Base-by-base conservation (phyloP, 2,329 filamentous ascomycete genomes). In the Lachnellula willkommii region DNA sequence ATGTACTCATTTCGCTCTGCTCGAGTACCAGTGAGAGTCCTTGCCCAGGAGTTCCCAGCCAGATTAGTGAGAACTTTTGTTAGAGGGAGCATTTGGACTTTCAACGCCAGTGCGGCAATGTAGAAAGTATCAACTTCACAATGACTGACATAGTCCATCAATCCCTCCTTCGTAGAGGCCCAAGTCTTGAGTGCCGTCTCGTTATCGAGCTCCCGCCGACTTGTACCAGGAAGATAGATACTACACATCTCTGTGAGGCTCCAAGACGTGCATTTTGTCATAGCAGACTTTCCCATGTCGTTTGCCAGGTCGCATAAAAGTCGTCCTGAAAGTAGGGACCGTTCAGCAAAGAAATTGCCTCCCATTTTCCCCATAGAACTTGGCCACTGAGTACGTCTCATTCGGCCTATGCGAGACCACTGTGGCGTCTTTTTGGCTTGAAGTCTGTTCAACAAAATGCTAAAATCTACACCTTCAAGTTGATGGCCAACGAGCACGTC, bases 1-100 rank as follows among this genome's bases (percentile, higher is more conserved):
- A 99, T 99, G 79, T 96, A 99, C 74, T 99, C 94, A 74, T 99
- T 99, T 37, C 94, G 89, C 75, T 99, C 94, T 8, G 94, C 94
- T 69, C 94, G 87, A 20, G 94, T 99, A 72, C 94, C 94, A 39
- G 90, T 96, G 42, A 99, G 77, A 2, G 94, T 99, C 69, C 94
- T 85, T 53, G 93, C 93, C 94, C 94, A 99, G 1, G 94, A 97
- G 72, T 99, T 99, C 65, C 94, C 94, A 59, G 94, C 94, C 70
- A 99, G 78, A 67, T 97, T 97, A 14, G 94, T 99, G 61, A 99
- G 77, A 49, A 96, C 89, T 72, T 96, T 97, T 22, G 93, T 96
- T 53, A 99, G 76, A 14, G 94, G 90, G 46, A 99, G 79, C 77
- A 99, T 89, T 72, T 99, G 94, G 24, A 95, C 87, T 59, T 88